Conservation (phyloP, 1,139 yeast species). For the Debaryomyces subglobosus region DNA sequence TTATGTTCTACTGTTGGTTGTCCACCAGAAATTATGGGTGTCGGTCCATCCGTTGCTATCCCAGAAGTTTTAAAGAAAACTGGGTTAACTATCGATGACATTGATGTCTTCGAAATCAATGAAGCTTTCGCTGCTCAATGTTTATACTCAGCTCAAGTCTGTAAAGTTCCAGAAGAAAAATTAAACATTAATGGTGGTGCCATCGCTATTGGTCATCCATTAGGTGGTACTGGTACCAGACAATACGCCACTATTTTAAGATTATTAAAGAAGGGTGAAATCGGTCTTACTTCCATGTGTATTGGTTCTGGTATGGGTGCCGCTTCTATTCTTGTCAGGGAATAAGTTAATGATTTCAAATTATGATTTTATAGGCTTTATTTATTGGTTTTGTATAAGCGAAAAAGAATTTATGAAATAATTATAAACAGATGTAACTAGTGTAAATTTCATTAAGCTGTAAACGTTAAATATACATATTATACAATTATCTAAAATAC, state of each 20-base stretch:
- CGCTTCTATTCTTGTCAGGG: constrained; percentile 81
- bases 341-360: constrained; percentile 34
- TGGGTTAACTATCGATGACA: constrained; percentile 64
- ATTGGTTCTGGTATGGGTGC: constrained; percentile 99
- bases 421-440: not conserved
- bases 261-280: constrained; percentile 76
- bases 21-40: constrained; percentile 96
- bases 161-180: constrained; percentile 67
- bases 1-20: constrained; percentile 83
- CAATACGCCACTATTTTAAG: constrained; percentile 87
- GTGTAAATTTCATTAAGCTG: not conserved
- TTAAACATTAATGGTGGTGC: constrained; percentile 96
- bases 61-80: constrained; percentile 74
- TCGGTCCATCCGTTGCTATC: constrained; percentile 94
- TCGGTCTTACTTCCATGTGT: constrained; percentile 95
- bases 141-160: constrained; percentile 67
- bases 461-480: not conserved
- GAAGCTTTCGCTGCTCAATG: constrained; percentile 98
- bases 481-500: constrained; percentile 27
- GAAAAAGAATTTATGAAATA: constrained; percentile 4
- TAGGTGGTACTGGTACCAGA: constrained; percentile 96
- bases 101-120: constrained; percentile 81
- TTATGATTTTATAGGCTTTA: not conserved
- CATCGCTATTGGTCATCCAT: constrained; percentile 93
- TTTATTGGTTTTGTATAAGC: not conserved